Base-by-base conservation (phyloP, 202 grass and related monocot species). In the Panicum virgatum region DNA sequence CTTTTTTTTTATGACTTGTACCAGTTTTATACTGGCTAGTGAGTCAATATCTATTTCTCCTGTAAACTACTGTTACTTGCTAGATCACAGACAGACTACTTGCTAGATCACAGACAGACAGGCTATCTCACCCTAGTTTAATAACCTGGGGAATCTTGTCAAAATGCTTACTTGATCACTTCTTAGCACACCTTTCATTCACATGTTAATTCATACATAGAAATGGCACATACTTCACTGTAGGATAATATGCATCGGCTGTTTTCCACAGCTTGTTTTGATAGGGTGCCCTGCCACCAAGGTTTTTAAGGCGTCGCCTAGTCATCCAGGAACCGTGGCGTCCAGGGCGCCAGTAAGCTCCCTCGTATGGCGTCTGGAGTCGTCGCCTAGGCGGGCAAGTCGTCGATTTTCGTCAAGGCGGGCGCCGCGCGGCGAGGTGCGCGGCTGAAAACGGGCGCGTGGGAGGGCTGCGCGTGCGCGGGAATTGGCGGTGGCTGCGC, bases 41-140 rank as follows among this genome's bases (percentile, higher is more conserved):
- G 16, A 34, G 14, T 20, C 12, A 4, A 4, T 7, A 27, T 2
- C 13, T 6, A 38, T 22, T 53, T 75, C 4, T 77, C 11, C 59
- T 22, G 42, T 46, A 9, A 77, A 29, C 27, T 22, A 47, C 16
- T 77, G 56, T 76, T 85, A 26, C 15, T 63, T 58, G 16, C 64
- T 71, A 68, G 16, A 57, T 26, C 44, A 12, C 13, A 62, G 62
- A 62, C 68, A n/a, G n/a, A n/a, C n/a, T n/a, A 25, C 14, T 63
- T 57, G 20, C 64, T 71, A 68, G 16, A 57, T 26, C 43, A 12
- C 12, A 62, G 69, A 62, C 68, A n/a, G n/a, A n/a, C n/a, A n/a
- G n/a, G n/a, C 39, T 32, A 47, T 66, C 7, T 69, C 20, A 6
- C 12, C 20, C 12, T 78, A 83, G 36, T 83, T 83, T 67, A 40